A percentile compares a stretch with the other conserved stretches of the same genome.
Conservation (phyloP, 2,329 filamentous ascomycete genomes). For the Rhytidhysteron rufulum region DNA sequence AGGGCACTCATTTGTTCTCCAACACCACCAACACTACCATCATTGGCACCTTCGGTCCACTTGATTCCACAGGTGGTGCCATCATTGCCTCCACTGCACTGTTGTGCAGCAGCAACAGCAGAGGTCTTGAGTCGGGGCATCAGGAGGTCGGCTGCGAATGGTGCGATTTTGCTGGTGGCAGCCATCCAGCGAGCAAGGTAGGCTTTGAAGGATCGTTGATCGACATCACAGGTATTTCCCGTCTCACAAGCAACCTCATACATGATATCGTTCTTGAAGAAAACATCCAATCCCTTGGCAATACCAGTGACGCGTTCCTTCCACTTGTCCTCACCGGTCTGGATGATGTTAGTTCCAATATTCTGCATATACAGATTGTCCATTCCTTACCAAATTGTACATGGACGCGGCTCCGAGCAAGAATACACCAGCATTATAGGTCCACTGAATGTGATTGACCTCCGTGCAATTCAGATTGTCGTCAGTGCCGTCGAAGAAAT, state of each 20-base stretch:
- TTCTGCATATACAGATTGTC: background rate
- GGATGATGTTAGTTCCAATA: conserved; percentile 8
- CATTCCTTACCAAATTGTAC: conserved; percentile 43
- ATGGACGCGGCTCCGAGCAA: conserved; percentile 46
- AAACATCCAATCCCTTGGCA: conserved; percentile 37
- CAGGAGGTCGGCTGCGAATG: conserved; percentile 37
- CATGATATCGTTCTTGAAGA: conserved; percentile 44
- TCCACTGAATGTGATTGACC: conserved; percentile 45
- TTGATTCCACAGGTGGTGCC: conserved; percentile 45
- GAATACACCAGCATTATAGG: conserved; percentile 45
- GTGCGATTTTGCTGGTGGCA: conserved; percentile 37
- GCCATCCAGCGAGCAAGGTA: conserved; percentile 43
- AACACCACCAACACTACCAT: conserved; percentile 47
- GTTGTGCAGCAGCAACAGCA: conserved; percentile 52
- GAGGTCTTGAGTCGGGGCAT: conserved; percentile 52
- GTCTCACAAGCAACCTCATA: conserved; percentile 46
- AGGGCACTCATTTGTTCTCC: conserved; percentile 59
- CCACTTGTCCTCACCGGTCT: conserved; percentile 33
- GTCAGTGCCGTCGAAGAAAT: conserved; percentile 45
- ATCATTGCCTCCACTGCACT: conserved; percentile 49
- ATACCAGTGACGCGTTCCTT: conserved; percentile 25
- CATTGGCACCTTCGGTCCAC: conserved; percentile 42
- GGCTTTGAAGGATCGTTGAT: conserved; percentile 47
- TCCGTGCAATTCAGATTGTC: conserved; percentile 41
- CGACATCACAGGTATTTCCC: conserved; percentile 43